Evolutionary conservation across 768 basidiomycete genomes (phyloP).

Genomic region (Tricholoma furcatifolium): DNA sequence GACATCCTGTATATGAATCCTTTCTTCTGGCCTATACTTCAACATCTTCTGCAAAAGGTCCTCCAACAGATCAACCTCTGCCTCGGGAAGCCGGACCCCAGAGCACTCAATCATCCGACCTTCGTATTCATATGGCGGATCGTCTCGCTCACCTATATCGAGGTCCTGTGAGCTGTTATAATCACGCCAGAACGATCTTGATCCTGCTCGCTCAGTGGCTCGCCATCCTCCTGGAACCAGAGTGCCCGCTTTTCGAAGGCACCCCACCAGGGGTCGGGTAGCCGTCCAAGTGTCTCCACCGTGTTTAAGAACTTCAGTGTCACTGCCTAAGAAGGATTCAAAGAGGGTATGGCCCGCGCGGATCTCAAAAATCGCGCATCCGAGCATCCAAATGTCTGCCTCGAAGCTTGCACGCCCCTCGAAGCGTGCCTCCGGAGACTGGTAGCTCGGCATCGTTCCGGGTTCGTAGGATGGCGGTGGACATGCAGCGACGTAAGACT

Average conservation of each 20-base stretch:
- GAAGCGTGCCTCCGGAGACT: constrained; percentile 35
- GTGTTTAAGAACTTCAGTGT: constrained; percentile 28
- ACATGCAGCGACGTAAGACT: constrained; percentile 25
- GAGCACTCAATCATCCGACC: constrained; percentile 33
- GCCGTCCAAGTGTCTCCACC: constrained; percentile 34
- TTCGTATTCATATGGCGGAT: constrained; percentile 18
- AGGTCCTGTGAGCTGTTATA: constrained; percentile 22
- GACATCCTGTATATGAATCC: constrained; percentile 34
- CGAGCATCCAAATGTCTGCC: constrained; percentile 41
- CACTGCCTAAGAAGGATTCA: constrained; percentile 32
- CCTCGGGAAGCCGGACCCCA: constrained; percentile 23
- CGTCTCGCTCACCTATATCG: constrained; percentile 32
- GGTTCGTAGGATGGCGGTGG: constrained; percentile 30
- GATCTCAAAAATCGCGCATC: constrained; percentile 41
- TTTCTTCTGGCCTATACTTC: constrained; percentile 39
- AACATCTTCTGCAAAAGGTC: constrained; percentile 41
- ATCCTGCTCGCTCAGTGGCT: constrained; percentile 26
- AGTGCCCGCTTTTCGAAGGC: constrained; percentile 24
- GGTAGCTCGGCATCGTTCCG: constrained; percentile 29
- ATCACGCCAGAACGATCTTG: constrained; percentile 20
- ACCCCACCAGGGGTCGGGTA: constrained; percentile 43
- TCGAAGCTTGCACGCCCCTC: constrained; percentile 23
- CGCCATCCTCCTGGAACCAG: constrained; percentile 38
- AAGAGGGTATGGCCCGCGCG: constrained; percentile 40
- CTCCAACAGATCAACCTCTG: constrained; percentile 33